These are phyloP conservation scores for Dysphania ambrosioides DNA, from an alignment of 148 eudicot species.

Conservation along the genomic window DNA sequence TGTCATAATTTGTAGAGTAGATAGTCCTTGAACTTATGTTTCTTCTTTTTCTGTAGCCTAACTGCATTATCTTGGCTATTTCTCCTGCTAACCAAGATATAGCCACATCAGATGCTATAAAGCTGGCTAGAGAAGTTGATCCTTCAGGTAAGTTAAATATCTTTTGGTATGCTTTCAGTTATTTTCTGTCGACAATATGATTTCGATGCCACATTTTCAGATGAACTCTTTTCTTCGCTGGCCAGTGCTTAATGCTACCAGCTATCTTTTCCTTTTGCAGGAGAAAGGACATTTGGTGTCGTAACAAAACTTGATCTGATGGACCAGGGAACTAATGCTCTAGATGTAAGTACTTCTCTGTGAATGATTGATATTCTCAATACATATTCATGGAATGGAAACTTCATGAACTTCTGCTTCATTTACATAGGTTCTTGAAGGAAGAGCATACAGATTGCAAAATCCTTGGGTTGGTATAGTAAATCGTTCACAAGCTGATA, in stretches of 20 bases:
- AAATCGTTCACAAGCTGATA: slow-evolving; percentile 99
- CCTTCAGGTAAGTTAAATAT: slow-evolving; percentile 57
- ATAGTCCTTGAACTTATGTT: not conserved
- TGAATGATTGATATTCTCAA: not conserved
- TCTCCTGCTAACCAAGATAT: slow-evolving; percentile 99
- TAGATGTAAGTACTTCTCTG: slow-evolving; percentile 66
- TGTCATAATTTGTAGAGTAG: not conserved
- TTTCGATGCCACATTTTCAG: not conserved
- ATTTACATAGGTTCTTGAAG: slow-evolving; percentile 78
- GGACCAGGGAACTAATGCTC: slow-evolving; percentile 95
- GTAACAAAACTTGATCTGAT: slow-evolving; percentile 93
- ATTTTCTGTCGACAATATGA: not conserved
- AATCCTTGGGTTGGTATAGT: slow-evolving; percentile 99
- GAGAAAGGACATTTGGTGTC: slow-evolving; percentile 98
- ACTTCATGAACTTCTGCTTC: slow-evolving; percentile 10
- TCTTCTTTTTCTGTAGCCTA: slow-evolving; percentile 59
- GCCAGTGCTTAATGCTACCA: not conserved
- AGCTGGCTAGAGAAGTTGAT: slow-evolving; percentile 99
- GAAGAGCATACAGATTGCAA: slow-evolving; percentile 85
- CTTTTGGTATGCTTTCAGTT: slow-evolving; percentile 9
- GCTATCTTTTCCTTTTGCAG: slow-evolving; percentile 35
- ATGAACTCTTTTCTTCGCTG: not conserved
- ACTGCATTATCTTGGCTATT: slow-evolving; percentile 94
- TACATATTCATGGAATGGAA: not conserved
- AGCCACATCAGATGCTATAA: slow-evolving; percentile 99